Evolutionary conservation across 23 red algal species (phyloP).

Genomic region (Gracilaria caudata): DNA sequence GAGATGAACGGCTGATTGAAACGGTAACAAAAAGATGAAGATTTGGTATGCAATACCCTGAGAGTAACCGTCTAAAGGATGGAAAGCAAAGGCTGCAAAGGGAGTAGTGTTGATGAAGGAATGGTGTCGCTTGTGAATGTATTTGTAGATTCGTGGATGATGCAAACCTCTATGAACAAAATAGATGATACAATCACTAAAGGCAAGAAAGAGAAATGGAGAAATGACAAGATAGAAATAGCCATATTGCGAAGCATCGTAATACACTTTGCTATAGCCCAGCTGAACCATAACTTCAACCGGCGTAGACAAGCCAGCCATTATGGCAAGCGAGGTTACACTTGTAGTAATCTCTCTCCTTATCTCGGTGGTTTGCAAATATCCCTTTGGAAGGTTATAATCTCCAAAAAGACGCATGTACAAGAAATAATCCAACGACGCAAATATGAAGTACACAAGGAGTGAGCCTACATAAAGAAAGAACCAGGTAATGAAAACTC

Average conservation of each 20-base stretch:
- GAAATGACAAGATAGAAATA: slow-evolving; percentile 85
- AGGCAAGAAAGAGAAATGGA: slow-evolving; percentile 91
- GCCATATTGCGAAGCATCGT: slow-evolving; percentile 73
- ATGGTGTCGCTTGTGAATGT: slow-evolving; percentile 97
- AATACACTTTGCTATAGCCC: slow-evolving; percentile 87
- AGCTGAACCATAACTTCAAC: slow-evolving; percentile 88
- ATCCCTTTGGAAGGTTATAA: slow-evolving; percentile 34
- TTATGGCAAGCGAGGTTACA: slow-evolving; percentile 76
- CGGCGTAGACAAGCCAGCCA: slow-evolving; percentile 81
- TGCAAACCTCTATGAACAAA: slow-evolving; percentile 95
- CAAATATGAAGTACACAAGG: slow-evolving; percentile 85
- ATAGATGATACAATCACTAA: slow-evolving; percentile 95
- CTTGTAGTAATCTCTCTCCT: slow-evolving; percentile 82
- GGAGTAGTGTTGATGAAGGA: slow-evolving; percentile 98
- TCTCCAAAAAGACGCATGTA: slow-evolving; percentile 56
- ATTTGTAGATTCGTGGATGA: slow-evolving; percentile 84
- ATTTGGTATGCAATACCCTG: slow-evolving; percentile 96
- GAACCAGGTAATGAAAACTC: slow-evolving; percentile 83
- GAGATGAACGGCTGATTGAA: slow-evolving; percentile 88
- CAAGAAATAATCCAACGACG: slow-evolving; percentile 70
- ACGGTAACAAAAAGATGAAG: slow-evolving; percentile 91
- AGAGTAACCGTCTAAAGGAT: slow-evolving; percentile 89
- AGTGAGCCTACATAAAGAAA: slow-evolving; percentile 91
- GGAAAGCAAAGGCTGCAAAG: slow-evolving; percentile 98
- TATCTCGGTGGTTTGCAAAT: slow-evolving; percentile 64